phyloP scores from a whole-genome alignment of 2,329 filamentous ascomycete species.

The Phialophora verrucosa region DNA sequence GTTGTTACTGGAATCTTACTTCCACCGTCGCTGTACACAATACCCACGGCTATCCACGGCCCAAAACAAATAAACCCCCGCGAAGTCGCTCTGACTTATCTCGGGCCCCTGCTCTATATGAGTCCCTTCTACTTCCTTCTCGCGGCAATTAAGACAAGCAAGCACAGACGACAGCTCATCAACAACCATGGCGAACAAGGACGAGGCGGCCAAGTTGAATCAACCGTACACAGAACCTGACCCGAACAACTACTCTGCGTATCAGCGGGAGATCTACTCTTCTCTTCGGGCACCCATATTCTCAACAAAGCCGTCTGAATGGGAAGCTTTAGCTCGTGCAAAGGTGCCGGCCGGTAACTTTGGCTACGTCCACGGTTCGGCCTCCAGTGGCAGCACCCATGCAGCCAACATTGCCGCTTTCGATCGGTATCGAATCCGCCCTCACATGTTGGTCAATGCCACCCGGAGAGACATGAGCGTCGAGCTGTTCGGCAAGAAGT shows the following conservation, averaged over 20 bases:
- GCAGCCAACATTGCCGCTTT: slow-evolving; percentile 44
- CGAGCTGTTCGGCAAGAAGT: slow-evolving; percentile 57
- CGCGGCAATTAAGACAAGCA: background rate
- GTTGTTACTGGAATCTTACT: too few species aligned
- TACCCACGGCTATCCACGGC: background rate
- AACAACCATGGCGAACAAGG: slow-evolving; percentile 26
- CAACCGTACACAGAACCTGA: slow-evolving; percentile 37
- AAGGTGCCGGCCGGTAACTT: slow-evolving; percentile 58
- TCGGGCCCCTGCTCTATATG: background rate
- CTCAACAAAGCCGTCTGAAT: slow-evolving; percentile 62
- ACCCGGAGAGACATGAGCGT: slow-evolving; percentile 55
- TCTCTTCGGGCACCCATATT: slow-evolving; percentile 51
- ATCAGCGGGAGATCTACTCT: slow-evolving; percentile 39
- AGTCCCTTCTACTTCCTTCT: background rate
- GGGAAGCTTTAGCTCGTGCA: slow-evolving; percentile 59
- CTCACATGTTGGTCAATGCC: slow-evolving; percentile 42
- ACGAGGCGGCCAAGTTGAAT: slow-evolving; percentile 24
- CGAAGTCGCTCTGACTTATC: background rate
- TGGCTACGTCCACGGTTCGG: slow-evolving; percentile 65
- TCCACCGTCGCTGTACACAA: background rate
- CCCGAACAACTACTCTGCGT: slow-evolving; percentile 30
- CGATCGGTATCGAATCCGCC: slow-evolving; percentile 42
- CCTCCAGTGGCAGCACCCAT: slow-evolving; percentile 47
- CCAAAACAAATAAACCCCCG: background rate
- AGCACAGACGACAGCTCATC: background rate